Evolutionary conservation across 129 eudicot species (phyloP).

Genomic region (Tagetes patula): DNA sequence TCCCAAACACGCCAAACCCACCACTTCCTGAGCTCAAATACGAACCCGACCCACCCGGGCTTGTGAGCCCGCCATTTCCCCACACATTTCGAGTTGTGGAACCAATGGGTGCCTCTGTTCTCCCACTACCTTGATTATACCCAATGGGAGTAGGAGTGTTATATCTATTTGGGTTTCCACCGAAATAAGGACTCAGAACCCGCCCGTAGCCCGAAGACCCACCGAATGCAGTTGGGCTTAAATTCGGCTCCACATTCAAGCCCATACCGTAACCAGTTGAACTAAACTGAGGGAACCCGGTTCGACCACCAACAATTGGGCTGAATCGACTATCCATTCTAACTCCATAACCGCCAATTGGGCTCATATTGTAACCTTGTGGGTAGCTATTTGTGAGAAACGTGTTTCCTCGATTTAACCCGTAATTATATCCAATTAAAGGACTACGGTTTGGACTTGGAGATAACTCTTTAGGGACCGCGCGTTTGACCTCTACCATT

Average conservation of each 20-base stretch:
- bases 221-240: slow-evolving; percentile 55
- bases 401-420: slow-evolving; percentile 50
- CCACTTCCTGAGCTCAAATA: slow-evolving; percentile 59
- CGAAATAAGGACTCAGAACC: slow-evolving; percentile 54
- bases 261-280: slow-evolving; percentile 66
- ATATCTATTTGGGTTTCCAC: slow-evolving; percentile 53
- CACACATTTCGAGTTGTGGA: slow-evolving; percentile 55
- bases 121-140: slow-evolving; percentile 37
- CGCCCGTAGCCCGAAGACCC: slow-evolving; percentile 61
- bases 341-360: slow-evolving; percentile 65
- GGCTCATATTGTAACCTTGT: slow-evolving; percentile 67
- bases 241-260: slow-evolving; percentile 55
- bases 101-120: slow-evolving; percentile 53
- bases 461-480: slow-evolving; percentile 83
- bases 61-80: slow-evolving; percentile 65
- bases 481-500: slow-evolving; percentile 89
- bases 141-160: slow-evolving; percentile 82
- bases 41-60: slow-evolving; percentile 44
- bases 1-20: slow-evolving; percentile 69
- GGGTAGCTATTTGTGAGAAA: slow-evolving; percentile 50
- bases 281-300: slow-evolving; percentile 61
- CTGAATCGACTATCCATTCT: slow-evolving; percentile 70
- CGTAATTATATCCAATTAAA: slow-evolving; percentile 55
- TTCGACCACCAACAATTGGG: slow-evolving; percentile 50
- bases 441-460: slow-evolving; percentile 73